Evolutionary conservation across 2,329 filamentous ascomycete species (phyloP).

Genomic region (Ophiosphaerella herpotricha): DNA sequence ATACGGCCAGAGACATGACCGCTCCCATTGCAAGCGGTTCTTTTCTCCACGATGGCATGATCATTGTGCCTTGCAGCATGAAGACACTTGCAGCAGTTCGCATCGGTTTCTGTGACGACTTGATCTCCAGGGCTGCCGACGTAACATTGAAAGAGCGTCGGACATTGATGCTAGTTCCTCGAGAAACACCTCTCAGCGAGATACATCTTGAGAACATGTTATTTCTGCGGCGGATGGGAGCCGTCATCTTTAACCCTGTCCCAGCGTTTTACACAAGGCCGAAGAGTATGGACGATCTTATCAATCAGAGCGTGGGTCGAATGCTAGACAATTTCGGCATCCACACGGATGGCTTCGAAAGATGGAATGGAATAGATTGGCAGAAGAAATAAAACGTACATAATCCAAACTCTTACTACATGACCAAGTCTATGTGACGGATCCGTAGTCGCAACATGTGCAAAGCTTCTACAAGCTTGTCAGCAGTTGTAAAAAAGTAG

Average conservation of each 20-base stretch:
- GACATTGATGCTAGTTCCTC: slow-evolving; percentile 46
- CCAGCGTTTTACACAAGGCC: slow-evolving; percentile 21
- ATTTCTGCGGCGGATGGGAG: slow-evolving; percentile 2
- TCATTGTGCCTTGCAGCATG: slow-evolving; percentile 55
- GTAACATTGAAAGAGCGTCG: slow-evolving; percentile 55
- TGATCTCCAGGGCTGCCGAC: slow-evolving; percentile 54
- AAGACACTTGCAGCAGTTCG: slow-evolving; percentile 54
- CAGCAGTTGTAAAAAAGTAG: no score
- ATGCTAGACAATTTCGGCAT: slow-evolving; percentile 46
- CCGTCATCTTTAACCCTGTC: slow-evolving; percentile 17
- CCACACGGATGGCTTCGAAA: slow-evolving; percentile 46
- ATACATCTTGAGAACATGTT: slow-evolving; percentile 51
- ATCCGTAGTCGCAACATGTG: no score
- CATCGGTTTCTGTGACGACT: slow-evolving; percentile 51
- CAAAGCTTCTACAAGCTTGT: no score
- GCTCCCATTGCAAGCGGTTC: slow-evolving; percentile 53
- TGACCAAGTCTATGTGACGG: no score
- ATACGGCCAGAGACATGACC: slow-evolving; percentile 49
- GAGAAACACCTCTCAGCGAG: slow-evolving; percentile 49
- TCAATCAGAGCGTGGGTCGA: slow-evolving; percentile 53
- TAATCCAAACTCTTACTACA: not conserved
- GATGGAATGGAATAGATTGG: slow-evolving; percentile 41
- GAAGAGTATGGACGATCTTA: slow-evolving; percentile 10
- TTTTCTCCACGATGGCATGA: slow-evolving; percentile 54
- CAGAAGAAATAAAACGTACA: not conserved